phyloP scores from a whole-genome alignment of 2,329 filamentous ascomycete species.

The Curvularia sp. region DNA sequence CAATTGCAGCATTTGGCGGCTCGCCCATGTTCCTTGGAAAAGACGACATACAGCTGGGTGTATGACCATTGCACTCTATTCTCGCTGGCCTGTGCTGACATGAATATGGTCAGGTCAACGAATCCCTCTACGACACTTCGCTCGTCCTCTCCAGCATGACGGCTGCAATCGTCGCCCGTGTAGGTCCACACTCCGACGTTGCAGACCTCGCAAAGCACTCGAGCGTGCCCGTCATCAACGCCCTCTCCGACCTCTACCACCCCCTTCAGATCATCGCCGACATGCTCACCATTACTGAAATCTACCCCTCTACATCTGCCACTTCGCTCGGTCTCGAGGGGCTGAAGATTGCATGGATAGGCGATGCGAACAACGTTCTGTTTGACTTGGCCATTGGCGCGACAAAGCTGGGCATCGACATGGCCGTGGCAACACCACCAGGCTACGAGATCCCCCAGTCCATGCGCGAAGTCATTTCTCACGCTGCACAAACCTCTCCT shows the following conservation, averaged over 20 bases:
- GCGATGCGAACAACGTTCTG: slow-evolving; percentile 95
- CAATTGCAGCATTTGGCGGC: slow-evolving; percentile 85
- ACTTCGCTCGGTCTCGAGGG: slow-evolving; percentile 74
- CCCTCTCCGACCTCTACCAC: slow-evolving; percentile 86
- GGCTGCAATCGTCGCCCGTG: slow-evolving; percentile 58
- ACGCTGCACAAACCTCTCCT: slow-evolving; percentile 64
- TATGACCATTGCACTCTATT: slow-evolving; percentile 51
- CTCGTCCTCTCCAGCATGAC: slow-evolving; percentile 84
- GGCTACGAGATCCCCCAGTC: slow-evolving; percentile 80
- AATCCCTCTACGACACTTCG: slow-evolving; percentile 91
- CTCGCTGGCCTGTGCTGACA: slow-evolving; percentile 10
- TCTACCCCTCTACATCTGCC: slow-evolving; percentile 63
- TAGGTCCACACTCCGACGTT: slow-evolving; percentile 61
- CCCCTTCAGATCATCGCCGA: slow-evolving; percentile 95
- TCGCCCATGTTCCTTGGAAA: slow-evolving; percentile 97
- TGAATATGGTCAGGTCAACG: slow-evolving; percentile 70
- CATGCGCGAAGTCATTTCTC: slow-evolving; percentile 76
- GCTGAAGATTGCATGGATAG: slow-evolving; percentile 93
- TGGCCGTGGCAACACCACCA: slow-evolving; percentile 84
- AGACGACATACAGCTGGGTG: slow-evolving; percentile 94
- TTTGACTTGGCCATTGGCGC: slow-evolving; percentile 91
- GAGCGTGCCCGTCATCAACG: slow-evolving; percentile 60
- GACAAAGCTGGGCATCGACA: slow-evolving; percentile 83
- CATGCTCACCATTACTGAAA: slow-evolving; percentile 87
- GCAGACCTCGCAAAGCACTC: slow-evolving; percentile 58